Evolutionary conservation across 179 eudicot genomes (phyloP).

Genomic region (Heliamphora pulchella): DNA sequence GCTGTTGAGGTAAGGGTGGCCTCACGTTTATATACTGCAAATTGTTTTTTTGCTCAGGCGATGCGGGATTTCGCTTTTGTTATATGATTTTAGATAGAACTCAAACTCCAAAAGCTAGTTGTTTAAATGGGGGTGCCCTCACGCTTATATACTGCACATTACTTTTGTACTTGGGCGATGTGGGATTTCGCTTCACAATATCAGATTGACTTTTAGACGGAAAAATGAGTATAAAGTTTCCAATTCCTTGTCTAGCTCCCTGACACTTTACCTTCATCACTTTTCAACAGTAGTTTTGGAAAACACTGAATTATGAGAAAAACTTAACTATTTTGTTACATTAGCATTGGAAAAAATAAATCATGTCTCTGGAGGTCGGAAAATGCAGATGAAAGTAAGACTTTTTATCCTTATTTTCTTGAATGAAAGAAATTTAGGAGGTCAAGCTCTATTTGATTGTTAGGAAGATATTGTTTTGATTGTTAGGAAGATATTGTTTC

Average conservation of each 20-base stretch:
- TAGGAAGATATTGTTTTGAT: not conserved
- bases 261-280: not conserved
- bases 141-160: too few species aligned
- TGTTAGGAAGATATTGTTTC: not conserved
- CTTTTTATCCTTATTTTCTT: not conserved
- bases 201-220: not conserved
- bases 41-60: too few species aligned
- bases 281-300: not conserved
- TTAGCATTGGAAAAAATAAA: not conserved
- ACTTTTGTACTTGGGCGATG: too few species aligned
- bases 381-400: not conserved
- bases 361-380: not conserved
- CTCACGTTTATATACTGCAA: too few species aligned
- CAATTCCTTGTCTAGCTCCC: not conserved
- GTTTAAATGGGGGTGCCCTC: too few species aligned
- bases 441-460: not conserved
- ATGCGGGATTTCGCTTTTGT: too few species aligned
- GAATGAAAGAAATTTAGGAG: not conserved
- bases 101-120: too few species aligned
- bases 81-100: too few species aligned
- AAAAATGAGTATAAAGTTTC: not conserved
- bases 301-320: not conserved
- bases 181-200: too few species aligned
- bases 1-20: too few species aligned
- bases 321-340: not conserved